These are phyloP conservation scores for Inga leiocalycina DNA, from an alignment of 306 rosid genomes.

Conservation along the genomic window DNA sequence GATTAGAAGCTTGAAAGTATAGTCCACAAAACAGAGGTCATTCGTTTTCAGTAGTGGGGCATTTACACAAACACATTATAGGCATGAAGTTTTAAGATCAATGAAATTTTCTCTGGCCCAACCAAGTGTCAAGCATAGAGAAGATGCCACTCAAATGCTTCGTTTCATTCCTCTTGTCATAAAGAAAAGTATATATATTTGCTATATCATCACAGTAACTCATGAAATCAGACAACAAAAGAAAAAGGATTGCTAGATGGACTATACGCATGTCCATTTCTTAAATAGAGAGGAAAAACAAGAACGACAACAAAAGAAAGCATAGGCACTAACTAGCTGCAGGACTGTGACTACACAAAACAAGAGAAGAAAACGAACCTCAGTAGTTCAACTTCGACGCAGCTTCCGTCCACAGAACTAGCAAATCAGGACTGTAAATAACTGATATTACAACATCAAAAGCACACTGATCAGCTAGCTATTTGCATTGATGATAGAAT, in stretches of 20 bases:
- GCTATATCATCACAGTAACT: conserved; percentile 22
- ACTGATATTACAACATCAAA: neutral
- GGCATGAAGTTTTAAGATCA: conserved; percentile 36
- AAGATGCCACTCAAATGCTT: conserved; percentile 13
- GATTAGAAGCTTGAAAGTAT: conserved; percentile 37
- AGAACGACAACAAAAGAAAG: conserved; percentile 12
- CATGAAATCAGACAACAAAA: conserved; percentile 33
- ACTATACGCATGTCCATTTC: neutral
- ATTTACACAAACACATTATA: conserved; percentile 29
- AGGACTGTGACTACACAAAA: neutral
- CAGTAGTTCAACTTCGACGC: neutral
- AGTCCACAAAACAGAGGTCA: conserved; percentile 36
- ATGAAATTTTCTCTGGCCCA: conserved; percentile 24
- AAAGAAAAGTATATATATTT: neutral
- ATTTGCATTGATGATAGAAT: neutral
- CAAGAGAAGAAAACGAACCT: conserved; percentile 1
- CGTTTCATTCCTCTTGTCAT: neutral
- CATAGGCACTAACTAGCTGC: neutral
- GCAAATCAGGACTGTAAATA: neutral
- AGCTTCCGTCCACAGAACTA: neutral
- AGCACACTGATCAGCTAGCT: neutral
- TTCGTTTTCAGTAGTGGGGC: conserved; percentile 51
- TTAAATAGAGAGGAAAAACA: neutral
- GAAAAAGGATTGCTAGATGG: neutral
- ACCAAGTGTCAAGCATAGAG: conserved; percentile 22